Conservation (phyloP, 306 rosid genomes). For the Sophora flavescens region DNA sequence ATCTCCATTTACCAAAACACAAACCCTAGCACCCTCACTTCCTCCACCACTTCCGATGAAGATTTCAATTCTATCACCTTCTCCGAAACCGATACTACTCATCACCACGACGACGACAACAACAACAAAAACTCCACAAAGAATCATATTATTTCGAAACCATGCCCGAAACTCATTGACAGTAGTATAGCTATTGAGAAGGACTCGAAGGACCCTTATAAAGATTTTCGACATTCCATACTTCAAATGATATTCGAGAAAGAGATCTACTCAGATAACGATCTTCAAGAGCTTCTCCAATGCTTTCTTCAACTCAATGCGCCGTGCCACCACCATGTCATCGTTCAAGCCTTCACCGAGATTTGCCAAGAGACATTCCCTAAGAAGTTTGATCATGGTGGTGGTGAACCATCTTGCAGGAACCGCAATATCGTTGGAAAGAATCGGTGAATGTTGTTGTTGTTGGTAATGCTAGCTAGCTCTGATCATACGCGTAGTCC, state of each 20-base stretch:
- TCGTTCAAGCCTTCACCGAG: conserved; percentile 55
- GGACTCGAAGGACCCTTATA: conserved; percentile 51
- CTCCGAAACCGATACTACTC: conserved; percentile 40
- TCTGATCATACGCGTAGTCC: conserved; percentile 1
- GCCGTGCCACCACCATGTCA: conserved; percentile 52
- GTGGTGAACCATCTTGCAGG: neutral
- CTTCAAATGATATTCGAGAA: conserved; percentile 64
- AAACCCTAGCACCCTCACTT: conserved; percentile 34
- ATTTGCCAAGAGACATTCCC: conserved; percentile 56
- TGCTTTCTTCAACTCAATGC: conserved; percentile 65
- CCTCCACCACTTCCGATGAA: conserved; percentile 49
- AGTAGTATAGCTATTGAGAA: conserved; percentile 64
- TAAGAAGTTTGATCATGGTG: conserved; percentile 17
- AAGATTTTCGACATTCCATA: conserved; percentile 58
- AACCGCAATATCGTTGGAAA: neutral
- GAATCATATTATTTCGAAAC: neutral
- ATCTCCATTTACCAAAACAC: neutral
- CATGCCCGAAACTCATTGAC: conserved; percentile 26
- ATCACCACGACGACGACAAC: neutral
- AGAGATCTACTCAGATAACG: conserved; percentile 53
- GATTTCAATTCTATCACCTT: conserved; percentile 44
- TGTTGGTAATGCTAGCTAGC: neutral
- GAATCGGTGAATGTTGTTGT: conserved; percentile 15
- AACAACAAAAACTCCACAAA: neutral
- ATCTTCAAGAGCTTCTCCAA: conserved; percentile 58